Evolutionary conservation across 2,329 filamentous ascomycete genomes (phyloP), one percentile per base, ranked within the genome.

Genomic region (Stenocarpella maydis): DNA sequence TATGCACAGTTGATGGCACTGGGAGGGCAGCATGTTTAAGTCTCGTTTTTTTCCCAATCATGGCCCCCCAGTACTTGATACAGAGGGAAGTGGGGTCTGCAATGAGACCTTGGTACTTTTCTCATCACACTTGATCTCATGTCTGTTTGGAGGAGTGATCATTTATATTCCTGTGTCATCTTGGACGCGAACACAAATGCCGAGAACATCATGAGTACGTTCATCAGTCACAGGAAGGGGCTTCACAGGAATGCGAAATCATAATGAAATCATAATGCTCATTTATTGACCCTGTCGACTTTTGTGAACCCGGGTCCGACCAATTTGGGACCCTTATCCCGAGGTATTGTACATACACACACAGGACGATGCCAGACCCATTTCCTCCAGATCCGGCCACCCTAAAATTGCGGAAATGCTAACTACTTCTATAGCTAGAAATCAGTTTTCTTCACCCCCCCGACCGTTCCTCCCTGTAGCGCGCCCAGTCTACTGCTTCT

Each of bases 401-500:
- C 41, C 31, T 43, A 37, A 43, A 28, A 52, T 53, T 55, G 61
- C 39, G 21, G 37, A 63, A 47, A 37, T 63, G 58, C 58, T 49
- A 37, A 26, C 19, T 15, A 43, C 41, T 50, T 49, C 65, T 39
- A 58, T 52, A 26, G 39, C 34, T 67, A 15, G 21, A 60, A 39
- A 63, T 43, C 41, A 53, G 8, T 31, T 31, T 15, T 15, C 26
- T 0, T 7, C 21, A 53, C 21, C 17, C 45, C 45, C 41, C 43
- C 28, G 21, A 52, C 37, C 14, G 19, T 14, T 21, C n/a, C 28
- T 28, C 26, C 9, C 17, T n/a, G 34, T n/a, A 43, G 55, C 19
- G 12, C 37, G 31, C 4, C 26, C 28, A 10, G 21, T 60, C 69
- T 79, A 87, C 78, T 85, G 82, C 50, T 77, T 82, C 82, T 86